These are phyloP conservation scores for Xylaria flabelliformis DNA, from an alignment of 495 filamentous ascomycete genomes.

Conservation along the genomic window DNA sequence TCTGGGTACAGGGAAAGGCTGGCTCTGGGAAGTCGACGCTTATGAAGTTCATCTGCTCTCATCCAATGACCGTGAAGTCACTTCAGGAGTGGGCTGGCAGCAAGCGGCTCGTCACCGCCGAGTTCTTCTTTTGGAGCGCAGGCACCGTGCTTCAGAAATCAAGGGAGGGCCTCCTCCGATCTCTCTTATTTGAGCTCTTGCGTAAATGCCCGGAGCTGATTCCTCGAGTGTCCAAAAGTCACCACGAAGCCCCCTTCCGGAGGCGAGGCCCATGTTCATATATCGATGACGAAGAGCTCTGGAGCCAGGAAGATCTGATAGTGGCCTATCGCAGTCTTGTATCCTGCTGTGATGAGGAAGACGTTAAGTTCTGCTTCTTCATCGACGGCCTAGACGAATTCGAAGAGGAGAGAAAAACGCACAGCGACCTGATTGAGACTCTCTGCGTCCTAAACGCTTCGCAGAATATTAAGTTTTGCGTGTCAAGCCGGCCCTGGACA, in stretches of 20 bases:
- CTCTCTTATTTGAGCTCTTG: slow-evolving; percentile 50
- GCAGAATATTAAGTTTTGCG: slow-evolving; percentile 50
- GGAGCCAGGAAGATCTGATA: neutral
- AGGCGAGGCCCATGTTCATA: neutral
- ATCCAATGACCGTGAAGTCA: slow-evolving; percentile 24
- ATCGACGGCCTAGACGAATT: slow-evolving; percentile 59
- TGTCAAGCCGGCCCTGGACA: slow-evolving; percentile 58
- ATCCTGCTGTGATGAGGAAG: neutral
- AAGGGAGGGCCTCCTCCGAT: slow-evolving; percentile 50
- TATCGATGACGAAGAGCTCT: neutral
- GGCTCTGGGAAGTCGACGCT: slow-evolving; percentile 40
- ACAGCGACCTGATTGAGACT: slow-evolving; percentile 29
- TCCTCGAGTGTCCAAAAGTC: neutral
- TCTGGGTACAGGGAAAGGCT: slow-evolving; percentile 37
- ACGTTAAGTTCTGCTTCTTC: slow-evolving; percentile 50
- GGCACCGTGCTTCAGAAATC: slow-evolving; percentile 49
- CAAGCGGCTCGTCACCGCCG: slow-evolving; percentile 33
- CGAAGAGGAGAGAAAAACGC: slow-evolving; percentile 31
- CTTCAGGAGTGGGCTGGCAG: slow-evolving; percentile 37
- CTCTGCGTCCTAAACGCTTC: slow-evolving; percentile 23
- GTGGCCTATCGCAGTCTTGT: neutral
- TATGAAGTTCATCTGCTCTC: slow-evolving; percentile 34
- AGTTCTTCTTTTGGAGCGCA: slow-evolving; percentile 55
- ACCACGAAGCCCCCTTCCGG: neutral
- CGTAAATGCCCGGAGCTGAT: slow-evolving; percentile 32